Evolutionary conservation across 495 filamentous ascomycete genomes (phyloP).

Genomic region (Xylaria bambusicola): DNA sequence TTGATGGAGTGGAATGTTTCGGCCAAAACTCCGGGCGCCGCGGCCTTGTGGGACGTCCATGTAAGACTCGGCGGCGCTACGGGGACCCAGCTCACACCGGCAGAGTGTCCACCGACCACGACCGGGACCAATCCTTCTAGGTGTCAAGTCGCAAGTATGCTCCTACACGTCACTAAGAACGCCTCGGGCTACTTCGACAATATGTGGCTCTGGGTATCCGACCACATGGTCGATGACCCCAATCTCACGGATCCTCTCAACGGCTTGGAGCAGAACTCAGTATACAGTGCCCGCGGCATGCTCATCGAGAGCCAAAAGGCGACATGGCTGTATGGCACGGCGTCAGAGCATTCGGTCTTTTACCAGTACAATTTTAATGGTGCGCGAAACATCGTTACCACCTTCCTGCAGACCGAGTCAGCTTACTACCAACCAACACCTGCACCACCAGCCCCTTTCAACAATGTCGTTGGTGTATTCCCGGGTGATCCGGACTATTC

Average conservation of each 20-base stretch:
- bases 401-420: slow-evolving; percentile 69
- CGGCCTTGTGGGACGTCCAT: slow-evolving; percentile 67
- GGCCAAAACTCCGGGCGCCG: slow-evolving; percentile 44
- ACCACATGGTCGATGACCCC: slow-evolving; percentile 50
- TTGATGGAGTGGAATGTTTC: slow-evolving; percentile 26
- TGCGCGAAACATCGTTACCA: slow-evolving; percentile 64
- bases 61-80: slow-evolving; percentile 69
- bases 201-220: slow-evolving; percentile 71
- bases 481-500: slow-evolving; percentile 30
- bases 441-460: slow-evolving; percentile 49
- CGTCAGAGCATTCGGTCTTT: slow-evolving; percentile 65
- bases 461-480: slow-evolving; percentile 8
- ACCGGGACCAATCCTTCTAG: slow-evolving; percentile 23
- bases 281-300: slow-evolving; percentile 62
- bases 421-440: slow-evolving; percentile 75
- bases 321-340: slow-evolving; percentile 60
- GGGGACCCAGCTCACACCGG: slow-evolving; percentile 65
- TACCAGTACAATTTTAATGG: slow-evolving; percentile 70
- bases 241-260: slow-evolving; percentile 23
- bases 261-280: slow-evolving; percentile 46
- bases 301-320: slow-evolving; percentile 48
- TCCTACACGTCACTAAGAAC: slow-evolving; percentile 62
- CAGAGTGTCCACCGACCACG: slow-evolving; percentile 53
- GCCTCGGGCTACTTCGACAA: slow-evolving; percentile 69
- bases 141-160: slow-evolving; percentile 62